phyloP scores from a whole-genome alignment of 2,329 filamentous ascomycete genomes.

The Myrmaecium sp. region DNA sequence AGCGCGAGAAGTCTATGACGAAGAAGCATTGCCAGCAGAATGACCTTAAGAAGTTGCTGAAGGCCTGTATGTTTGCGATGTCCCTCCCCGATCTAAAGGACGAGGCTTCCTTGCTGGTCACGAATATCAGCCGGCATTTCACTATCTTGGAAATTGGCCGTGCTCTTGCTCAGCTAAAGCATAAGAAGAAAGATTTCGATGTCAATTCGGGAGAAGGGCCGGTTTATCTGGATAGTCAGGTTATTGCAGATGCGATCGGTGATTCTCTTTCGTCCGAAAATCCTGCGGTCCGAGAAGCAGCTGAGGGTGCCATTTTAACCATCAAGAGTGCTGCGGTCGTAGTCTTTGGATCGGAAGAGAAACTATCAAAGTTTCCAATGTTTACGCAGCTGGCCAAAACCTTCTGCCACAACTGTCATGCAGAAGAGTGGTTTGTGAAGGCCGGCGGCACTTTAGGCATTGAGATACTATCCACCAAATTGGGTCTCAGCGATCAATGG shows the following conservation, averaged over 20 bases:
- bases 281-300: slow-evolving; percentile 61
- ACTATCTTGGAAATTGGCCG: slow-evolving; percentile 77
- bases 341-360: slow-evolving; percentile 60
- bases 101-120: slow-evolving; percentile 58
- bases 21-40: slow-evolving; percentile 79
- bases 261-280: slow-evolving; percentile 82
- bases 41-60: slow-evolving; percentile 70
- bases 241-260: slow-evolving; percentile 77
- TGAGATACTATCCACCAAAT: slow-evolving; percentile 65
- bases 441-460: slow-evolving; percentile 85
- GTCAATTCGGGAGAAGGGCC: slow-evolving; percentile 75
- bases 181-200: slow-evolving; percentile 62
- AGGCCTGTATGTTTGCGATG: slow-evolving; percentile 71
- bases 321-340: slow-evolving; percentile 60
- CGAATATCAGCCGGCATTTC: slow-evolving; percentile 76
- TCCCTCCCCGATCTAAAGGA: slow-evolving; percentile 67
- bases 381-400: slow-evolving; percentile 68
- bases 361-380: slow-evolving; percentile 62
- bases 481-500: slow-evolving; percentile 75
- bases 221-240: slow-evolving; percentile 68
- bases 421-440: slow-evolving; percentile 98
- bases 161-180: slow-evolving; percentile 65
- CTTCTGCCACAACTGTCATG: slow-evolving; percentile 89
- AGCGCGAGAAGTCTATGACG: slow-evolving; percentile 63
- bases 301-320: slow-evolving; percentile 59